Evolutionary conservation across 805 yeast species (phyloP).

Genomic region (Scheffersomyces lignosus): DNA sequence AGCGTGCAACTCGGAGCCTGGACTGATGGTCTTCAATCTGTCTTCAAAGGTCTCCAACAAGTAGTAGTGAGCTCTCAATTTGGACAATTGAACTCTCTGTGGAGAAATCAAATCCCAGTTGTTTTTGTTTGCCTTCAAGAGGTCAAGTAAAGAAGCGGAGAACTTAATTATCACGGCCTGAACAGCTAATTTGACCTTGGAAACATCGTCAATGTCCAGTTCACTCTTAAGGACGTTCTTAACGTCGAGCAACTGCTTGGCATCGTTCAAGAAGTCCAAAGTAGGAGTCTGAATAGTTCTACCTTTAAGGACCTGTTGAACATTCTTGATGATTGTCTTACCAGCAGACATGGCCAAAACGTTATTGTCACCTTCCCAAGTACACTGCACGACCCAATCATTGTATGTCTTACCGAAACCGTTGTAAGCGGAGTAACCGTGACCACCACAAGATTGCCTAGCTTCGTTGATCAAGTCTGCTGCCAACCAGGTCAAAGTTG

Average conservation of each 20-base stretch:
- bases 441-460: constrained; percentile 50
- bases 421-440: constrained; percentile 45
- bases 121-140: constrained; percentile 25
- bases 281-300: constrained; percentile 27
- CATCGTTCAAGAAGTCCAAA: constrained; percentile 32
- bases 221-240: constrained; percentile 13
- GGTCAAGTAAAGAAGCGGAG: constrained; percentile 27
- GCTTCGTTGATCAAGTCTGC: constrained; percentile 42
- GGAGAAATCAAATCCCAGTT: constrained; percentile 37
- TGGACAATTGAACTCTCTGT: constrained; percentile 39
- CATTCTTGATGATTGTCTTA: constrained; percentile 36
- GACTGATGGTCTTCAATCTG: constrained; percentile 11
- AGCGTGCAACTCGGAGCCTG: constrained; percentile 24
- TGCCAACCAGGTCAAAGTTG: constrained; percentile 46
- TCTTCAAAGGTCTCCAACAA: constrained; percentile 28
- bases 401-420: constrained; percentile 47
- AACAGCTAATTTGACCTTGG: constrained; percentile 18
- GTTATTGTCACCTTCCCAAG: constrained; percentile 52
- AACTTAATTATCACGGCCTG: constrained; percentile 41
- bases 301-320: constrained; percentile 28
- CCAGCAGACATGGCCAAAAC: constrained; percentile 44
- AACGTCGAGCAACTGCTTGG: constrained; percentile 8
- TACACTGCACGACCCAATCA: constrained; percentile 50
- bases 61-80: constrained; percentile 45
- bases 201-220: constrained; percentile 14